Conservation (phyloP, 495 filamentous ascomycete species). For the Darksidea phi region DNA sequence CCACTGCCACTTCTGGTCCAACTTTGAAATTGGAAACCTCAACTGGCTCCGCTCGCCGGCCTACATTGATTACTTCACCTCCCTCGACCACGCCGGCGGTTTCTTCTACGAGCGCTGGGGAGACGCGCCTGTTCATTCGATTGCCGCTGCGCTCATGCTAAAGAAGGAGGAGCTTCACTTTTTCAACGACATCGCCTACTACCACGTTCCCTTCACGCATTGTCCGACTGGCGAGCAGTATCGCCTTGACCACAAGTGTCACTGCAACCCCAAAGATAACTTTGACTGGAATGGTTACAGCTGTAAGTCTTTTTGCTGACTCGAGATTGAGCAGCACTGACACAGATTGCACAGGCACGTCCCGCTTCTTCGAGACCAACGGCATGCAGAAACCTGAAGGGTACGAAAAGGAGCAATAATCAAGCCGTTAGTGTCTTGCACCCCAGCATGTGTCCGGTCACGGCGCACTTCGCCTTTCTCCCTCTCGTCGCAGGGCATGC, state of each 20-base stretch:
- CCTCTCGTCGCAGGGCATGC: background rate
- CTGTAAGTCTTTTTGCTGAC: slow-evolving; percentile 51
- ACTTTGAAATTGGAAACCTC: slow-evolving; percentile 64
- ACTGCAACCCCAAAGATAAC: slow-evolving; percentile 93
- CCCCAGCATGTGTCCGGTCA: background rate
- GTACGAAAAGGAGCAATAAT: slow-evolving; percentile 58
- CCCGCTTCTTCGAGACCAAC: slow-evolving; percentile 79
- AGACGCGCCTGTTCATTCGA: slow-evolving; percentile 76
- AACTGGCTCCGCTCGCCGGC: slow-evolving; percentile 58
- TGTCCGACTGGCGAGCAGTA: slow-evolving; percentile 85
- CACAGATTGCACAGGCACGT: slow-evolving; percentile 57
- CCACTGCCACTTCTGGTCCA: slow-evolving; percentile 83
- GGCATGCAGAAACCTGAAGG: slow-evolving; percentile 76
- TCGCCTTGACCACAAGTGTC: slow-evolving; percentile 77
- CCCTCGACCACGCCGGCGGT: slow-evolving; percentile 57
- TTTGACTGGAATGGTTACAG: slow-evolving; percentile 99
- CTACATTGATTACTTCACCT: slow-evolving; percentile 58
- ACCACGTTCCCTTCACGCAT: slow-evolving; percentile 98
- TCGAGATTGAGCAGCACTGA: background rate
- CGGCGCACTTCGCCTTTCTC: background rate
- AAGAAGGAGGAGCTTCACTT: slow-evolving; percentile 94
- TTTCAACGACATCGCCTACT: slow-evolving; percentile 98
- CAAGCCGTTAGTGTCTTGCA: background rate
- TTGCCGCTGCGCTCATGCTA: slow-evolving; percentile 80
- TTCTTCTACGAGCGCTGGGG: slow-evolving; percentile 65